Base-by-base conservation (phyloP, 2,329 filamentous ascomycete genomes). In the Microsporum canis region DNA sequence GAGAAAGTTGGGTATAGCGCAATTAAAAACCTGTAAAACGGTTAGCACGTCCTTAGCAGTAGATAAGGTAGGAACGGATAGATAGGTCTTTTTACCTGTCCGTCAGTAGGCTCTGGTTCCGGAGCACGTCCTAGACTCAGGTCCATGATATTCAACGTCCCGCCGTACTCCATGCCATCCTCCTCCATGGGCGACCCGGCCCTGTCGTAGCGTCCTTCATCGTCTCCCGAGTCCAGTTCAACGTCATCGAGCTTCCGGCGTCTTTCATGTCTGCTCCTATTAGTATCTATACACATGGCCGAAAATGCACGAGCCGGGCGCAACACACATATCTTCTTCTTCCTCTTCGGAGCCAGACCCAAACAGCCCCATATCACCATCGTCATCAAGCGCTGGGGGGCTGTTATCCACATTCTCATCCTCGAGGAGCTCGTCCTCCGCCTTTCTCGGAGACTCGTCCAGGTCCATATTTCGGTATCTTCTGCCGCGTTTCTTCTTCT, bases 1-100 rank as follows among this genome's bases (percentile, higher is more conserved):
- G 47, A 87, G 76, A 70, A 86, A 86, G 55, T 78, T 77, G 2
- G 84, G 84, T n/a, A 87, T 76, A 65, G 82, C 84, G 68, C 87
- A 76, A 8, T 85, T 77, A 70, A 86, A 86, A 62, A 84, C 73
- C 80, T 83, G 6, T 6, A 34, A 31, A 34, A 3, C 10, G n/a
- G 31, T 47, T n/a, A 45, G 59, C 27, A 58, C 38, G 17, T 39
- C 6, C 7, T 27, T 10, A 5, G 17, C 14, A 2, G 23, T n/a
- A 34, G 17, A 23, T 23, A 23, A 1, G 17, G 17, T 23, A 23
- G 17, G 17, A 23, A 23, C 17, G 17, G 17, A 23, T 23, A 23
- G 17, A 23, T 23, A 23, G 29, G 12, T 39, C n/a, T n/a, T 7
- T 23, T 3, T 57, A 75, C 74, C 68, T 77, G 70, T 64, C 70